These are phyloP conservation scores for Solanum sejunctum DNA, from an alignment of 257 asterid genomes.

Conservation along the genomic window DNA sequence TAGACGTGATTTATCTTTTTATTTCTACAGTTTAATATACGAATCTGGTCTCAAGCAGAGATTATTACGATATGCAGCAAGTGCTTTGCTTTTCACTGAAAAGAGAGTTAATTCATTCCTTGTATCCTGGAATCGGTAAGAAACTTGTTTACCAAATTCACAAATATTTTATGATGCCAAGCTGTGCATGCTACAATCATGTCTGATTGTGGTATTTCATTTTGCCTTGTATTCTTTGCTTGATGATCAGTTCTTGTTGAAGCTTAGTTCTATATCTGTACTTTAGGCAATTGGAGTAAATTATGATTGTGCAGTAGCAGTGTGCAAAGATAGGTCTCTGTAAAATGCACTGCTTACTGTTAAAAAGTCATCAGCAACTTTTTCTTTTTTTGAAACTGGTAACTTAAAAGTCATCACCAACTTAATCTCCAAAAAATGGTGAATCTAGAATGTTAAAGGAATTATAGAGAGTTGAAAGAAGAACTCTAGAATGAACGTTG, in stretches of 20 bases:
- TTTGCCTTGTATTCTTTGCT: background rate
- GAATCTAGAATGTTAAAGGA: background rate
- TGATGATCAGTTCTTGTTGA: background rate
- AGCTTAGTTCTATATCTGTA: background rate
- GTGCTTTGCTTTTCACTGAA: conserved; percentile 96
- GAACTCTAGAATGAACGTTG: background rate
- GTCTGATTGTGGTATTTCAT: background rate
- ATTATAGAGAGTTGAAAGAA: background rate
- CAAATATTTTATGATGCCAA: background rate
- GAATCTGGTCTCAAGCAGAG: conserved; percentile 94
- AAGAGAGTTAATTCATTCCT: conserved; percentile 93
- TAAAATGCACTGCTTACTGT: background rate
- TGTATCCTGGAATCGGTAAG: conserved; percentile 94
- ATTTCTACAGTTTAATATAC: conserved; percentile 80
- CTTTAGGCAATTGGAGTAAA: background rate
- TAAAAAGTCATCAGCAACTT: background rate
- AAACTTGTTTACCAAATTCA: conserved; percentile 5
- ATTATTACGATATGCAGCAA: conserved; percentile 84
- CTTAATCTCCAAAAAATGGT: background rate
- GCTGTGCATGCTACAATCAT: background rate
- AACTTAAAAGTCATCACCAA: background rate
- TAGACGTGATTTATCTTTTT: conserved; percentile 2
- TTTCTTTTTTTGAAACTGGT: too few species aligned
- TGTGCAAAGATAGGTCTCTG: background rate
- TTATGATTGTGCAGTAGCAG: background rate